Evolutionary conservation across 257 asterid genomes (phyloP), one percentile per base, ranked within the genome.

Genomic region (Plantago elongata): DNA sequence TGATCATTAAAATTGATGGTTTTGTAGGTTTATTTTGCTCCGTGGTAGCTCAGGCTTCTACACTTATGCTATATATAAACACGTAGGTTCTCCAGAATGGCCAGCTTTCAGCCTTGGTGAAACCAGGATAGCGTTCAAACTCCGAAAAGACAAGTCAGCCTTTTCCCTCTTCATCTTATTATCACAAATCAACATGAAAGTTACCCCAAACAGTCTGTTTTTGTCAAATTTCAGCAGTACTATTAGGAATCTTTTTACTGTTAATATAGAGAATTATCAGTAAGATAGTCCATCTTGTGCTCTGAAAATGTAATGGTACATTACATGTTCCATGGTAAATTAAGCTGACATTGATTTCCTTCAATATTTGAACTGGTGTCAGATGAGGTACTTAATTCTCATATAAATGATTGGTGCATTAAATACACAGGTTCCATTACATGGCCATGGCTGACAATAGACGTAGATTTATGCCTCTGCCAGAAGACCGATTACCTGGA

Each of bases 31-130:
- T 60, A 61, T 90, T 71, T 63, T 90, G 74, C 79, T 88, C 18
- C 85, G 95, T 16, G 96, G 94, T 71, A 72, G 81, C 79, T 80
- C 98, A 1, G 96, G 96, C 63, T 84, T 90, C 78, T 90, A 90
- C 80, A 62, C 98, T 4, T 90, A 90, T 68, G 94, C 95, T 1
- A 77, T 90, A 61, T 90, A 84, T 46, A 96, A 90, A 75, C 98
- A 88, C 57, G 81, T 82, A 54, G 94, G 90, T 64, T 87, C 92
- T 13, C 10, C 72, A 9, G 98, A 90, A 22, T 88, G 96, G 98
- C 98, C 94, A 69, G 91, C 84, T 73, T 90, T 90, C 71, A 88
- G 89, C 89, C 83, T 88, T 0, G 95, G 91, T 30, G 96, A 90
- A 75, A 90, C 98, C 58, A 84, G 96, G 77, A 81, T 90, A 59